Evolutionary conservation across 2,329 filamentous ascomycete genomes (phyloP), one percentile per base, ranked within the genome.

Genomic region (Dendryphion nanum): DNA sequence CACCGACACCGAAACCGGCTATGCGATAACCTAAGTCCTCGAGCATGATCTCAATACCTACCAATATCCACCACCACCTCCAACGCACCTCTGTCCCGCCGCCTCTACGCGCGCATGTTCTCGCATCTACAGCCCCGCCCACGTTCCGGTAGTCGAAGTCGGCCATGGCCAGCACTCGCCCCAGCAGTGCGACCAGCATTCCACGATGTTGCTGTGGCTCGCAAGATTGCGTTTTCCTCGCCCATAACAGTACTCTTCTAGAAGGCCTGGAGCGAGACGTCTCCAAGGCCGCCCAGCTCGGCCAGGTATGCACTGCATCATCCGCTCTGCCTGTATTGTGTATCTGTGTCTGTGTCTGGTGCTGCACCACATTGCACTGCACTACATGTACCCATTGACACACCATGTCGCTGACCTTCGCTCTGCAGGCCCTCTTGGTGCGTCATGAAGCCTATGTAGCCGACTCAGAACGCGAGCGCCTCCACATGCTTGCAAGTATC

Each of bases 381-480:
- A n/a, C n/a, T n/a, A n/a, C n/a, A n/a, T n/a, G n/a, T n/a, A n/a
- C n/a, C n/a, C n/a, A n/a, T 24, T 45, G 51, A 18, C 49, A 48
- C 37, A 55, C 59, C 42, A 72, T 75, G 50, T 77, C 76, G 71
- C 85, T 94, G 69, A 94, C 82, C 37, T 86, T 56, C 47, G 44
- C 53, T 81, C 68, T 72, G 78, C 82, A 97, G 93, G 89, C 89
- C 43, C 77, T 98, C 40, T 81, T 98, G 29, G 82, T 85, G 48
- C 85, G 91, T 56, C 90, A 98, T 78, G 90, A 97, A 73, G 82
- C 86, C 42, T 96, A 95, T 68, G 91, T 96, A 77, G 84, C 84
- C 52, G 89, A 95, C 65, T 89, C 90, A 42, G 89, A 95, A 72
- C 81, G 82, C 53, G 89, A 96, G 63, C 86, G 90, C 44, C 72